These are phyloP conservation scores for Zasmidium cellare DNA, from an alignment of 2,329 filamentous ascomycete species.

Conservation along the genomic window DNA sequence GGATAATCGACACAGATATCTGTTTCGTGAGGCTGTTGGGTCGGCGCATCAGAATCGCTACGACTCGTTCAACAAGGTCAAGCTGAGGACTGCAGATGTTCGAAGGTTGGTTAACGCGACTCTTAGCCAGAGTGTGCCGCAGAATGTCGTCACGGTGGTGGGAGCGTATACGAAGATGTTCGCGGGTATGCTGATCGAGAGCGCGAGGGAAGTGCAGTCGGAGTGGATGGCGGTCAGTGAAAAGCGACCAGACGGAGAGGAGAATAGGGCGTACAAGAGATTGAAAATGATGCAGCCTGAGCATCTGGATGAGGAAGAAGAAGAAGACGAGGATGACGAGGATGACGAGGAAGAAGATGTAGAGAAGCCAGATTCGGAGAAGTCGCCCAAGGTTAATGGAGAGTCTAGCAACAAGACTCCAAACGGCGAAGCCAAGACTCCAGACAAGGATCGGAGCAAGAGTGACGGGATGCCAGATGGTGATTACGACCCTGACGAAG, in stretches of 20 bases:
- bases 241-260: constrained; percentile 52
- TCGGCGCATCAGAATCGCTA: constrained; percentile 68
- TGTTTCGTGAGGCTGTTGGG: constrained; percentile 51
- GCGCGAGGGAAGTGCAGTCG: constrained; percentile 67
- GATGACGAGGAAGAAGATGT: too few species aligned
- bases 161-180: constrained; percentile 75
- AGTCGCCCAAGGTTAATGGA: constrained; percentile 5
- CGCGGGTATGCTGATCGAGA: constrained; percentile 72
- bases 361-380: constrained; percentile 2
- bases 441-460: background rate
- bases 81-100: constrained; percentile 67
- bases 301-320: constrained; percentile 35
- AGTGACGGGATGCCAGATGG: constrained; percentile 56
- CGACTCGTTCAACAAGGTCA: constrained; percentile 68
- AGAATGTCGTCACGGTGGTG: constrained; percentile 73
- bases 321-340: constrained; percentile 20
- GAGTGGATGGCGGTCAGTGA: constrained; percentile 65
- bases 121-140: constrained; percentile 74
- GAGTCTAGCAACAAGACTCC: constrained; percentile 8
- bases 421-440: background rate
- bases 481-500: constrained; percentile 54
- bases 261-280: constrained; percentile 41
- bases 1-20: constrained; percentile 23
- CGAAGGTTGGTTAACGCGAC: constrained; percentile 78
- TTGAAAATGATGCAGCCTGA: constrained; percentile 22